These are phyloP conservation scores for Mucuna pruriens DNA, from an alignment of 306 rosid species.

Conservation along the genomic window DNA sequence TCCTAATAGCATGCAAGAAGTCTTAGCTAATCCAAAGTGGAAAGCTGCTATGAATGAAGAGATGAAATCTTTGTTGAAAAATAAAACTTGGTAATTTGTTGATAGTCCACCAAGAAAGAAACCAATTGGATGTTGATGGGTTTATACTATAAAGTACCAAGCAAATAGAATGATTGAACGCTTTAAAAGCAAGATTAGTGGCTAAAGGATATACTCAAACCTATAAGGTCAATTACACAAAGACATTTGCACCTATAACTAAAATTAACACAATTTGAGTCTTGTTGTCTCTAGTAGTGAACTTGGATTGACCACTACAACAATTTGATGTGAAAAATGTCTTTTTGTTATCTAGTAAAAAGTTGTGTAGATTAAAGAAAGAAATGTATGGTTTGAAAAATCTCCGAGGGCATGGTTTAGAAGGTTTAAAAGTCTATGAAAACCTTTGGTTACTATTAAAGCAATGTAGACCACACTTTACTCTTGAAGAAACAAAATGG, in stretches of 20 bases:
- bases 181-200: not conserved
- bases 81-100: too few relatives aligned
- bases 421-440: not conserved
- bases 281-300: not conserved
- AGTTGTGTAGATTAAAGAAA: not conserved
- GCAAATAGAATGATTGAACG: not conserved
- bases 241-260: not conserved
- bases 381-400: not conserved
- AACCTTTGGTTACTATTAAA: not conserved
- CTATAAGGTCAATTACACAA: not conserved
- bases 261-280: not conserved
- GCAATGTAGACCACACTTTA: not conserved
- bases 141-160: not conserved
- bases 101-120: too few relatives aligned
- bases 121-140: not conserved
- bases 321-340: too few relatives aligned
- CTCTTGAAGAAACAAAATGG: not conserved
- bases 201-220: too few relatives aligned
- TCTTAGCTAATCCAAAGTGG: too few relatives aligned
- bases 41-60: too few relatives aligned
- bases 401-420: not conserved
- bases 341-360: not conserved
- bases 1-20: too few relatives aligned
- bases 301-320: conserved; percentile 1
- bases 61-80: too few relatives aligned